phyloP scores from a whole-genome alignment of 441 rosid genomes.

The Geranium incanum region DNA sequence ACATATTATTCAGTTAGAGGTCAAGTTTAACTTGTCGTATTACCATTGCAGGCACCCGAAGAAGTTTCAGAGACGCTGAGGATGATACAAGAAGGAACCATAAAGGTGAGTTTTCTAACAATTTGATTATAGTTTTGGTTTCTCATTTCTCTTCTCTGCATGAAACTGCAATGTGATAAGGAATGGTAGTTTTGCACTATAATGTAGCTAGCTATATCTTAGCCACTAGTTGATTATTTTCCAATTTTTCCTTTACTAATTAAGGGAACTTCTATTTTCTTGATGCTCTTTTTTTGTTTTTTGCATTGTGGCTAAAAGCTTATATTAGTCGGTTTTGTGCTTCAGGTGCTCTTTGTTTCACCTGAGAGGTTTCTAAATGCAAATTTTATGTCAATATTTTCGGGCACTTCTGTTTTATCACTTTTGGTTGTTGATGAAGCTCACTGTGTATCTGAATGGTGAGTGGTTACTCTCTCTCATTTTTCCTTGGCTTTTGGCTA shows the following conservation, averaged over 20 bases:
- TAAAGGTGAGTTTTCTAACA: constrained; percentile 45
- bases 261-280: not conserved
- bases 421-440: constrained; percentile 95
- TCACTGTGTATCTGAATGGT: constrained; percentile 96
- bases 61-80: constrained; percentile 66
- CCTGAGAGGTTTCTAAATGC: constrained; percentile 79
- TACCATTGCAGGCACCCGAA: constrained; percentile 47
- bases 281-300: not conserved
- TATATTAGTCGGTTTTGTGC: constrained; percentile 12
- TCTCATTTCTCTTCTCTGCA: too few relatives aligned
- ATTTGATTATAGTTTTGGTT: constrained; percentile 1
- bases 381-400: constrained; percentile 62
- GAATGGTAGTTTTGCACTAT: not conserved
- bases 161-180: not conserved
- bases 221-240: not conserved
- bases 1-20: not conserved
- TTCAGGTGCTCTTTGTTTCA: constrained; percentile 90
- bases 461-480: constrained; percentile 25
- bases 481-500: constrained; percentile 15
- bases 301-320: constrained; percentile 14
- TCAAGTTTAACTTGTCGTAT: not conserved
- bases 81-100: constrained; percentile 52
- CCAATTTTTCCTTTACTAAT: not conserved
- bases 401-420: constrained; percentile 42
- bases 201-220: not conserved